Conservation (phyloP, 2,329 filamentous ascomycete species). For the Pseudophaeomoniella oleicola region DNA sequence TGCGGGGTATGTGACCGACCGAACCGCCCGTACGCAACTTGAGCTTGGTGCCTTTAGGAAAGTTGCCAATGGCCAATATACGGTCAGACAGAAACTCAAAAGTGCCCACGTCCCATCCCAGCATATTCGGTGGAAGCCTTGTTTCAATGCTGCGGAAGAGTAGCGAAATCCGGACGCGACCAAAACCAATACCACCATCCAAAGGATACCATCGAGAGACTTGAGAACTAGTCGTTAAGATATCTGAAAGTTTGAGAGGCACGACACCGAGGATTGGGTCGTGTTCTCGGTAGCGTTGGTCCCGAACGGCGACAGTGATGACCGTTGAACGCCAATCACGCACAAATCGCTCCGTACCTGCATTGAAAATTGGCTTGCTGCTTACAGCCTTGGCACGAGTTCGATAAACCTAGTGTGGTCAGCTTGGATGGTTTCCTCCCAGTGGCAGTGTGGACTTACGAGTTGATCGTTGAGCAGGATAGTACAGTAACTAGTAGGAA, state of each 20-base stretch:
- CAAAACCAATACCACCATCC: slow-evolving; percentile 85
- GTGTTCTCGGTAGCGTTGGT: slow-evolving; percentile 78
- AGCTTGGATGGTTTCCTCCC: slow-evolving; percentile 4
- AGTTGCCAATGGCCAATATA: slow-evolving; percentile 42
- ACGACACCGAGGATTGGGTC: slow-evolving; percentile 90
- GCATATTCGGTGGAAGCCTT: slow-evolving; percentile 64
- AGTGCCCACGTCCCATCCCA: slow-evolving; percentile 91
- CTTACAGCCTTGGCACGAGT: slow-evolving; percentile 90
- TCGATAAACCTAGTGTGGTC: slow-evolving; percentile 66
- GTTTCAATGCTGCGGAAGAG: slow-evolving; percentile 85
- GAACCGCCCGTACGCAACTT: slow-evolving; percentile 74
- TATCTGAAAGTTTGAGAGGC: slow-evolving; percentile 70
- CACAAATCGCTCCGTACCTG: slow-evolving; percentile 82
- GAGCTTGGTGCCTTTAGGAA: slow-evolving; percentile 54
- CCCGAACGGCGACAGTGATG: slow-evolving; percentile 75
- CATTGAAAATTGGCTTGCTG: slow-evolving; percentile 93
- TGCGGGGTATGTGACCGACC: slow-evolving; percentile 52
- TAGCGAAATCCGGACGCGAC: slow-evolving; percentile 73
- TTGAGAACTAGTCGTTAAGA: slow-evolving; percentile 79
- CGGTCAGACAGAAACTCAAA: slow-evolving; percentile 70
- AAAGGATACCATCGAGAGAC: slow-evolving; percentile 90
- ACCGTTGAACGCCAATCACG: slow-evolving; percentile 85
- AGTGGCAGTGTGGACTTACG: slow-evolving; percentile 31
- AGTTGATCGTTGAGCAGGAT: slow-evolving; percentile 80
- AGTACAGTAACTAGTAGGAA: slow-evolving; percentile 89